A percentile compares a stretch with the other conserved stretches of the same genome.
Conservation (phyloP, 1,284 basidiomycete species). For the Moesziomyces aphidis region DNA sequence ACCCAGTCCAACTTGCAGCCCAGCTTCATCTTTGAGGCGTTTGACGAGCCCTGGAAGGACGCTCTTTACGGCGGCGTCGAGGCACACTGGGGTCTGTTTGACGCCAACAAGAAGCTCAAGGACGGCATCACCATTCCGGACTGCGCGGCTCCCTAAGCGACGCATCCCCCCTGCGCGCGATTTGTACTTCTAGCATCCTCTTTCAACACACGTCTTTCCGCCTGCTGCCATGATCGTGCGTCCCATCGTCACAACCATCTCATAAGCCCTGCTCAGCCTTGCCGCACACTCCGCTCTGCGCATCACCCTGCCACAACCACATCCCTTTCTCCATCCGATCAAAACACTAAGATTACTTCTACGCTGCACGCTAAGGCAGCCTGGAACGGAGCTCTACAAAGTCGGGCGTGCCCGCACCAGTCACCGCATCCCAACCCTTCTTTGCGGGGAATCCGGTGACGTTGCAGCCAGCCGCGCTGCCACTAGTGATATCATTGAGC, state of each 20-base stretch:
- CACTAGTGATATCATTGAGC: conserved; percentile 72
- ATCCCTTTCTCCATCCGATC: too few relatives aligned
- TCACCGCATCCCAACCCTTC: conserved; percentile 59
- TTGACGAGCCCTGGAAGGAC: conserved; percentile 88
- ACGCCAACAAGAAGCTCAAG: conserved; percentile 48
- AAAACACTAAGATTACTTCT: too few relatives aligned
- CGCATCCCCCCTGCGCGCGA: not conserved
- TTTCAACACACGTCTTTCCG: too few relatives aligned
- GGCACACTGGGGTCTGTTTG: conserved; percentile 68
- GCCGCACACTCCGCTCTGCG: too few relatives aligned
- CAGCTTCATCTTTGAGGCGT: conserved; percentile 73
- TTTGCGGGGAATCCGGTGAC: conserved; percentile 57
- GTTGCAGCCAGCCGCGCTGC: conserved; percentile 66
- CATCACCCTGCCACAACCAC: too few relatives aligned
- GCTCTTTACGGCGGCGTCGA: conserved; percentile 85
- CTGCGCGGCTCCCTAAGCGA: conserved; percentile 64
- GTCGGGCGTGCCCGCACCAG: conserved; percentile 58
- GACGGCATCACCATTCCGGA: conserved; percentile 69
- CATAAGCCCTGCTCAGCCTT: too few relatives aligned
- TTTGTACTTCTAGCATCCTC: not conserved
- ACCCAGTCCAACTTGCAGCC: conserved; percentile 74
- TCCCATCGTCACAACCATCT: too few relatives aligned
- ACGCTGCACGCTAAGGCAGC: conserved; percentile 1
- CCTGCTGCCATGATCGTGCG: too few relatives aligned
- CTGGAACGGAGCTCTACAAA: conserved; percentile 39